Evolutionary conservation across 1,284 basidiomycete species (phyloP).

Genomic region (Ganoderma leucocontextum): DNA sequence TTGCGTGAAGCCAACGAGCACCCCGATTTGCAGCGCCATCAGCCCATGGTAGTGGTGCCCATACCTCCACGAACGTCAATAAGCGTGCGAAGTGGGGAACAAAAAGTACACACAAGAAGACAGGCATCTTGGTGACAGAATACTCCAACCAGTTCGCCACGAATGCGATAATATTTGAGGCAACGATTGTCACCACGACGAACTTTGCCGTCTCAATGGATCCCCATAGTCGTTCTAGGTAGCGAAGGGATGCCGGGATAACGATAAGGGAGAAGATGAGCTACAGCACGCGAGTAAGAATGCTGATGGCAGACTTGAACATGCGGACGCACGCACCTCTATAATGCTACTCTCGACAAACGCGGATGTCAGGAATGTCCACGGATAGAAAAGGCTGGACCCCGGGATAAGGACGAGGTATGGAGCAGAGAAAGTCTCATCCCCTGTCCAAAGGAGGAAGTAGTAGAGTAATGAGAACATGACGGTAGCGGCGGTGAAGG

Average conservation of each 20-base stretch:
- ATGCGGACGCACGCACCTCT: slow-evolving; percentile 66
- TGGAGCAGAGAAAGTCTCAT: slow-evolving; percentile 58
- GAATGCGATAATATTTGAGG: slow-evolving; percentile 88
- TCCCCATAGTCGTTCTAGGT: slow-evolving; percentile 95
- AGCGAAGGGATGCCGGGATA: slow-evolving; percentile 85
- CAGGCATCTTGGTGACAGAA: slow-evolving; percentile 67
- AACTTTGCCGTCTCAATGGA: slow-evolving; percentile 88
- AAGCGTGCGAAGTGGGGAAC: background rate
- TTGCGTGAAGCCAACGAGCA: slow-evolving; percentile 97
- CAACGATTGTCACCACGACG: slow-evolving; percentile 79
- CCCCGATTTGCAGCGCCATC: slow-evolving; percentile 89
- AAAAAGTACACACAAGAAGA: slow-evolving; percentile 72
- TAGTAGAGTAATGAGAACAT: slow-evolving; percentile 70
- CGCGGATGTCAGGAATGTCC: slow-evolving; percentile 90
- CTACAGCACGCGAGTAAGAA: slow-evolving; percentile 50
- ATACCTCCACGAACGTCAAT: slow-evolving; percentile 59
- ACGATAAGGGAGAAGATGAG: slow-evolving; percentile 80
- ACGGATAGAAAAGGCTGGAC: slow-evolving; percentile 86
- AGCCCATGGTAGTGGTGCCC: slow-evolving; percentile 92
- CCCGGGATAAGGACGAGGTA: slow-evolving; percentile 91
- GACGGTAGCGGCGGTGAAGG: slow-evolving; percentile 76
- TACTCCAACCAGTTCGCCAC: slow-evolving; percentile 86
- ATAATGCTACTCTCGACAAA: slow-evolving; percentile 87
- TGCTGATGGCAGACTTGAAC: slow-evolving; percentile 9
- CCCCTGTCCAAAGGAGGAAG: slow-evolving; percentile 65